phyloP scores from a whole-genome alignment of 1,284 basidiomycete species.

The Polyporus tsugae region DNA sequence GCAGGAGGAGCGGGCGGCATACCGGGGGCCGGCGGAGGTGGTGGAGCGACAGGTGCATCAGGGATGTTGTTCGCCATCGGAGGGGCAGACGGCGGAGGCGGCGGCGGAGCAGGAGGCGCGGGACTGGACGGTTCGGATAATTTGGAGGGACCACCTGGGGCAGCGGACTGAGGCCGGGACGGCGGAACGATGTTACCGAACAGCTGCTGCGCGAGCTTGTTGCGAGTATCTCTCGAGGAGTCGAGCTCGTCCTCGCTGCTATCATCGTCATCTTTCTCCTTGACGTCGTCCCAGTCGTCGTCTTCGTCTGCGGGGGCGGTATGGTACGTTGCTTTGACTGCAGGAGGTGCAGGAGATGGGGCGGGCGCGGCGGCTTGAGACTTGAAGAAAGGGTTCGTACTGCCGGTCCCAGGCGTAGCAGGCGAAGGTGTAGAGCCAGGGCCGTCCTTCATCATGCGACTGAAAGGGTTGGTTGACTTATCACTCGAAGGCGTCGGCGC shows the following conservation, averaged over 20 bases:
- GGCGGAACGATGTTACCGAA: constrained; percentile 76
- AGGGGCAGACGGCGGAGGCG: constrained; percentile 48
- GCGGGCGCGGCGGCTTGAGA: constrained; percentile 43
- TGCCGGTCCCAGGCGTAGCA: constrained; percentile 44
- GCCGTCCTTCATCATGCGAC: constrained; percentile 63
- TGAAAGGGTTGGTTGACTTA: constrained; percentile 74
- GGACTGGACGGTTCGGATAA: constrained; percentile 43
- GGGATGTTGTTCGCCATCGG: constrained; percentile 35
- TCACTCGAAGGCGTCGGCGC: constrained; percentile 46
- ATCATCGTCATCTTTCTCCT: constrained; percentile 77
- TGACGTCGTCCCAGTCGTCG: constrained; percentile 88
- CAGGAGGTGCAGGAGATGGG: constrained; percentile 32
- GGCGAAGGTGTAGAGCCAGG: constrained; percentile 44
- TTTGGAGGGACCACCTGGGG: constrained; percentile 41
- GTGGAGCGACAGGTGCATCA: constrained; percentile 29
- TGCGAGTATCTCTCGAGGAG: constrained; percentile 68
- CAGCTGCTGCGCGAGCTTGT: constrained; percentile 79
- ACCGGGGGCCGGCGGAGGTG: constrained; percentile 39
- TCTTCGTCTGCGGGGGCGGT: constrained; percentile 68
- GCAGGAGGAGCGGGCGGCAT: constrained; percentile 47
- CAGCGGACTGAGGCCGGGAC: constrained; percentile 56
- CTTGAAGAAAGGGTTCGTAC: constrained; percentile 72
- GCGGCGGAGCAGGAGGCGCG: constrained; percentile 47
- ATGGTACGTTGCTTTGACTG: constrained; percentile 63
- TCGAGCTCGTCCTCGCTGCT: constrained; percentile 85